phyloP scores from a whole-genome alignment of 2,329 filamentous ascomycete species.

The Fusarium sublunatum region DNA sequence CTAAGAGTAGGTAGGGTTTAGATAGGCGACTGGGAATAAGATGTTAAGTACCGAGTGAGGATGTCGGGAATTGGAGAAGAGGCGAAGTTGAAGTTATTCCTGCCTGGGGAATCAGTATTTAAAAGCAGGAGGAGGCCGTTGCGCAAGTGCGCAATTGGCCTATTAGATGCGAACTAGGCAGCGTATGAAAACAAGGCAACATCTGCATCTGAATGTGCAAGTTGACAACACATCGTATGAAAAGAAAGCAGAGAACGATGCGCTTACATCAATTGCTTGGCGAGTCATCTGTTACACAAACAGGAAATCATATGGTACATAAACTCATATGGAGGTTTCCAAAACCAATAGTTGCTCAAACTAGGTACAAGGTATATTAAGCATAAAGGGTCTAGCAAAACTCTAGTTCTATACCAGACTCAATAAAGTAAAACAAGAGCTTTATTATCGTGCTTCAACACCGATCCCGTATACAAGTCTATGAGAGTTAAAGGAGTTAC shows the following conservation, averaged over 20 bases:
- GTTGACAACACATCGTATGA: conserved; percentile 7
- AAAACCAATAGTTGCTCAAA: no score
- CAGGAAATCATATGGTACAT: not conserved
- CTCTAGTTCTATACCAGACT: no score
- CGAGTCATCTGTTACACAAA: conserved; percentile 1
- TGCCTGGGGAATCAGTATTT: conserved; percentile 13
- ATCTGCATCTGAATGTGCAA: conserved; percentile 22
- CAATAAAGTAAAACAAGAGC: no score
- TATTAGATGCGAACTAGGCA: conserved; percentile 20
- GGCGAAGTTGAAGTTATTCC: not conserved
- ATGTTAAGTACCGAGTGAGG: not conserved
- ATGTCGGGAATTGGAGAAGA: conserved; percentile 8
- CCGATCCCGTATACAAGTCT: no score
- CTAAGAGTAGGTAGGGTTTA: not conserved
- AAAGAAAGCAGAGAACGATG: not conserved
- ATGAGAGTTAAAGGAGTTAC: no score
- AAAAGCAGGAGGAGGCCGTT: conserved; percentile 11
- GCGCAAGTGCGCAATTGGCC: conserved; percentile 16
- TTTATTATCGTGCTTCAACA: no score
- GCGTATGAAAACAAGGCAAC: conserved; percentile 22
- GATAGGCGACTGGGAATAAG: conserved; percentile 1
- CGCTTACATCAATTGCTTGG: conserved; percentile 2
- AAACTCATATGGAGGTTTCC: no score
- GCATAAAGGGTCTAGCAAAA: no score
- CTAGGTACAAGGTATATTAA: no score